Base-by-base conservation (phyloP, 306 rosid genomes). In the Fagus sylvatica region DNA sequence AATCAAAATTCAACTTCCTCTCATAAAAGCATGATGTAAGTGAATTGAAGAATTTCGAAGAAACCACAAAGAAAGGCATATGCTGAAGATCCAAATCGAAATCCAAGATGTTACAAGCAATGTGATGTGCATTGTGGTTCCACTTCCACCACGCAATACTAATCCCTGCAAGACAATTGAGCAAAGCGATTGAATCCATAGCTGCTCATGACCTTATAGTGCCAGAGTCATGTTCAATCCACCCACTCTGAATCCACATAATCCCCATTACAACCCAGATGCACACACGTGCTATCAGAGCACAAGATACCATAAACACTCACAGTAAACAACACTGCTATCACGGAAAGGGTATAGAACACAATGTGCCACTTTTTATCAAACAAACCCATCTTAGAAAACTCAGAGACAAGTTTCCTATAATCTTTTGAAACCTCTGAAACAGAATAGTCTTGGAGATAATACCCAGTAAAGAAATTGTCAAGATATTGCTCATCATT, bases 61-160 rank as follows among this genome's bases (percentile, higher is more conserved):
- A 87, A 1, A 92, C 91, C 9, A 80, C 97, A 30, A 92, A 92
- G 61, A 92, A 60, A 0, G 94, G 97, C 36, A 90, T 53, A 40
- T 87, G 94, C 78, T 92, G 97, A 74, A 92, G 89, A 74, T 92
- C 94, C 1, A 93, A 94, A 37, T 92, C 97, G 48, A 76, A 87
- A 22, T 92, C 91, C 53, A 92, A 93, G 69, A 93, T 87, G 53
- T 92, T 92, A 74, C 90, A 85, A 34, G 90, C 82, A 70, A 92
- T 75, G 81, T 90, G 97, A 43, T 92, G 97, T 0, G 94, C 91
- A 54, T 90, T 92, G 79, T 90, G 97, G 83, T 87, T 88, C 90
- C 94, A 79, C 74, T 84, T 92, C 97, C 93, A 92, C 95, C 97
- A 92, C 1, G 37, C 91, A 74, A 92, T 88, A 82, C 95, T 87